Evolutionary conservation across 2,329 filamentous ascomycete genomes (phyloP), one percentile per base, ranked within the genome.

Genomic region (Apiospora koreana): DNA sequence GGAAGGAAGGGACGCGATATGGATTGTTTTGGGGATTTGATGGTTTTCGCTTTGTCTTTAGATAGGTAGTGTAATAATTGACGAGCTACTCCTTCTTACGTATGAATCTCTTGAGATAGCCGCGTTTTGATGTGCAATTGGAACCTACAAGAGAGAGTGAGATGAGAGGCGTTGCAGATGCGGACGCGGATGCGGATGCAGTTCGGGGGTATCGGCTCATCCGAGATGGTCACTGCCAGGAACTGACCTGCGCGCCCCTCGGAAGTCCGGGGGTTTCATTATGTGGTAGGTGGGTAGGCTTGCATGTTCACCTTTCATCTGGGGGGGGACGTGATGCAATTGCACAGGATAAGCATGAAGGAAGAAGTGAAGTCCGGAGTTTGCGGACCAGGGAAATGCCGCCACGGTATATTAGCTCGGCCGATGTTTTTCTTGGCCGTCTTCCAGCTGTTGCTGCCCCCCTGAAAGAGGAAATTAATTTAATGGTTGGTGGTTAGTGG

Each of bases 51-150:
- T 58, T 58, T 58, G 50, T 58, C 28, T 58, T 35, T 58, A 58
- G 50, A 58, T 58, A 58, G 46, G 46, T 58, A 35, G 50, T 35
- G 28, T 58, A 58, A 58, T 58, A 58, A 58, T 58, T 35, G 16
- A 58, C 16, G 18, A 35, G 16, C 28, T 28, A 35, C 50, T 58
- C 16, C 23, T 28, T 5, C 14, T 28, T 28, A 5, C 25, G 28
- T 23, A n/a, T 21, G 41, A 43, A 3, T 16, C 16, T 43, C 3
- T 4, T 41, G 38, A 41, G 4, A 12, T 41, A 12, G 14, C 41
- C 41, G 41, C 2, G 10, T 2, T 14, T 42, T 43, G 41, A 43
- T 12, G 41, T 12, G 23, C 10, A 50, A 28, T 28, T 28, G 5
- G 6, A 14, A 25, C 25, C 4, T 14, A 9, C 2, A 35, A 7